Evolutionary conservation across 306 rosid genomes (phyloP), one percentile per base, ranked within the genome.

Genomic region (Casuarina glauca): DNA sequence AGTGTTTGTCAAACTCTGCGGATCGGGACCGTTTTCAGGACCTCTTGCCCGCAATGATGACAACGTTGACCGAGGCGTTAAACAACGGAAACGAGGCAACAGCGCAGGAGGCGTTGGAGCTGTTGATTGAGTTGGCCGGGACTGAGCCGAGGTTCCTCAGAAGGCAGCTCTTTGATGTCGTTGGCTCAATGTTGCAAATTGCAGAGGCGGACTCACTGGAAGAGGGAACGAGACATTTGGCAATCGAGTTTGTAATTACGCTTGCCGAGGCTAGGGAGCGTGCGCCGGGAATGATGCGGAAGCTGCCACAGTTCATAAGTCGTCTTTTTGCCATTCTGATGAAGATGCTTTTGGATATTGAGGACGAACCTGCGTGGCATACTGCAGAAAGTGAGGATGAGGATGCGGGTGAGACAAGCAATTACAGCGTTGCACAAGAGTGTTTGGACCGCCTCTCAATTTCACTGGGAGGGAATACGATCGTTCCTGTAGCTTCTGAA

Each of bases 281-380:
- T 1, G 98, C 98, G 0, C 98, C 98, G 0, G 98, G 98, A 43
- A 94, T 94, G 98, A 92, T 94, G 98, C 87, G 98, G 85, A 94
- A 94, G 84, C 76, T 94, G 86, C 98, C 98, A 0, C 98, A 92
- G 84, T 94, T 94, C 74, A 94, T 94, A 52, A 92, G 96, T 81
- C 81, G 97, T 54, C 69, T 94, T 85, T 94, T 94, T 75, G 91
- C 91, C 1, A 94, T 94, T 42, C 81, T 94, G 77, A 94, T 94
- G 98, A 90, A 83, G 80, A 90, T 90, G 94, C 86, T 92, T 1
- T 75, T 94, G 83, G 98, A 94, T 79, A 75, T 92, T 17, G 96
- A 94, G 88, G 98, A 94, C 13, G 98, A 89, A 71, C 92, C 96
- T 0, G 85, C 89, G 1, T 94, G 98, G 98, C 93, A 94, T 35